phyloP scores from a whole-genome alignment of 345 rosid species.

The Lenwebbia sp. region DNA sequence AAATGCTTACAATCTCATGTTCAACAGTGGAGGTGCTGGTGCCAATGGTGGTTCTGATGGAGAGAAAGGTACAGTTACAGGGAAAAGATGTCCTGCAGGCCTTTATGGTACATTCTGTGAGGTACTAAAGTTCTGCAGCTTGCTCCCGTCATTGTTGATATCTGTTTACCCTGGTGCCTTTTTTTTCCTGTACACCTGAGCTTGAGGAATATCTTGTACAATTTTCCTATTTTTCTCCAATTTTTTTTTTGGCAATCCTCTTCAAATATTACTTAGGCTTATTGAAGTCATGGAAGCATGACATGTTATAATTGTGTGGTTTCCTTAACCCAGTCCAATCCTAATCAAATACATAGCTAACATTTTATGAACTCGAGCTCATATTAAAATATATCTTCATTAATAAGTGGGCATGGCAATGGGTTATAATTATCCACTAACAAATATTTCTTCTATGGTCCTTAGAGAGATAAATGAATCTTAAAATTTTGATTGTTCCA shows the following conservation, averaged over 20 bases:
- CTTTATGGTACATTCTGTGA: conserved; percentile 88
- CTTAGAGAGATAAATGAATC: background rate
- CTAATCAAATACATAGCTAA: background rate
- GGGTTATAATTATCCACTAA: background rate
- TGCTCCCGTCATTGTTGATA: background rate
- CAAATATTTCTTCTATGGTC: background rate
- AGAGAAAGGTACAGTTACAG: conserved; percentile 79
- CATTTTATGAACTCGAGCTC: background rate
- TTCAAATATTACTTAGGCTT: background rate
- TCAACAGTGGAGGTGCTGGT: conserved; percentile 85
- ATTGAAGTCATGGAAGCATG: background rate
- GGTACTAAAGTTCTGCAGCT: conserved; percentile 24
- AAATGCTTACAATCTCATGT: background rate
- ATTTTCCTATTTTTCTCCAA: background rate
- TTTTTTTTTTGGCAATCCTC: background rate
- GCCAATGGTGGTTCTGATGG: conserved; percentile 71
- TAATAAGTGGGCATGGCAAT: background rate
- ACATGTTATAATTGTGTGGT: background rate
- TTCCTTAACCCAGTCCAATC: background rate
- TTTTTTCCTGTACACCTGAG: background rate
- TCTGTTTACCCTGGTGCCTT: background rate
- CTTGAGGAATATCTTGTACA: background rate
- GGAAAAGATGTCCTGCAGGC: conserved; percentile 84
- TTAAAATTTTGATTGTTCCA: background rate
- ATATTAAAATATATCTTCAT: background rate